Base-by-base conservation (phyloP, 2,329 filamentous ascomycete species). In the Escovopsis sp. region DNA sequence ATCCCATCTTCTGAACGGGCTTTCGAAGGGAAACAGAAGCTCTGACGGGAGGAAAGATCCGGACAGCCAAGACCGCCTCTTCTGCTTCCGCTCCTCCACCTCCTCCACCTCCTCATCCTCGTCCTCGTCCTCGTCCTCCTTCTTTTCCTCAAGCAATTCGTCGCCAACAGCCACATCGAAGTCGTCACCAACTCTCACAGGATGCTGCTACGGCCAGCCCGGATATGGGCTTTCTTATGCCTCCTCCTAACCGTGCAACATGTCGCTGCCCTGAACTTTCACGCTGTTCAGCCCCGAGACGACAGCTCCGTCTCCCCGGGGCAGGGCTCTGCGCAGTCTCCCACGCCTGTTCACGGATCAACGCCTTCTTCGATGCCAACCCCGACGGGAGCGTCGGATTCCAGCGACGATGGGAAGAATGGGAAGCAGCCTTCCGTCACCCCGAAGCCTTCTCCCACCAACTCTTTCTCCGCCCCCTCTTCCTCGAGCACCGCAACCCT, bases 181-280 rank as follows among this genome's bases (percentile, higher is more conserved):
- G 25, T 27, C 25, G 5, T 27, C 25, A 5, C 25, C 9, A 27
- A 27, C 25, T 27, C 25, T 6, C 6, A 9, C 39, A 53, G 35
- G 39, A 67, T 67, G 66, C 45, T 59, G 40, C 47, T 49, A 20
- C 58, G 50, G 43, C 53, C 58, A 45, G 44, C 50, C 42, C 56
- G 55, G 38, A 42, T 63, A 35, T 62, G 57, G 57, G 57, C 57
- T 31, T 47, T 68, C 36, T 48, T 70, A 43, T 62, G 59, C 48
- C 50, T 69, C 16, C 39, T 60, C 4, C 38, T 68, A 35, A 53
- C 55, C 35, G 50, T 66, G 20, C 61, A 69, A 35, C 46, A 60
- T 37, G 59, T 56, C 15, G 49, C 53, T 16, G 62, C 61, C 10
- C 57, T 60, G 35, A 55, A 50, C 43, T 50, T 60, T 27, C 51